A percentile compares a stretch with the other conserved stretches of the same genome.
phyloP scores from a whole-genome alignment of 2,329 filamentous ascomycete genomes.

The Hortaea werneckii region DNA sequence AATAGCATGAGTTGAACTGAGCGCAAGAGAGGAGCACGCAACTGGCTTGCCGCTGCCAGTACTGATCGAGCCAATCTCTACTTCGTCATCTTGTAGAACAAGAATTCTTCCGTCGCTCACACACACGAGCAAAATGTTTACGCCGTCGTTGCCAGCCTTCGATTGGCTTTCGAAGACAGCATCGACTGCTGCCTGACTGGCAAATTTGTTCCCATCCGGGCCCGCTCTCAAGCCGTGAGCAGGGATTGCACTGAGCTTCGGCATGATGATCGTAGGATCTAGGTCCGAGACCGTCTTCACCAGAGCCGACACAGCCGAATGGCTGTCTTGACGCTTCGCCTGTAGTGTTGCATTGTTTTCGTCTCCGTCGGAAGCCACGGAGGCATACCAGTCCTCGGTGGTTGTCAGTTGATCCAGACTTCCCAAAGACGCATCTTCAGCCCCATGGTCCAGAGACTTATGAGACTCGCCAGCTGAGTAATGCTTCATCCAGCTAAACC shows the following conservation, averaged over 20 bases:
- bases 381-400: constrained; percentile 17
- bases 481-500: constrained; percentile 18
- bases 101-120: constrained; percentile 11
- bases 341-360: background rate
- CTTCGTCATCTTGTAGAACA: constrained; percentile 21
- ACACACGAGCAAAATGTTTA: constrained; percentile 15
- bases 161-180: constrained; percentile 12
- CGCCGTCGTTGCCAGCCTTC: background rate
- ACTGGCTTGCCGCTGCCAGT: constrained; percentile 7
- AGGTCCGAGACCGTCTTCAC: constrained; percentile 63
- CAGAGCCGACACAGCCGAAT: constrained; percentile 29
- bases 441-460: constrained; percentile 9
- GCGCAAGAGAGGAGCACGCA: constrained; percentile 60
- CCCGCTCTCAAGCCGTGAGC: constrained; percentile 40
- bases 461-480: constrained; percentile 11
- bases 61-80: constrained; percentile 17
- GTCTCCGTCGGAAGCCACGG: background rate
- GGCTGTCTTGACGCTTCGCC: background rate
- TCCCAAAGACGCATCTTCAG: constrained; percentile 8
- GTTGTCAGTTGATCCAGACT: background rate
- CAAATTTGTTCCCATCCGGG: constrained; percentile 17
- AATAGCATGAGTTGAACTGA: constrained; percentile 66
- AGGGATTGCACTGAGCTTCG: constrained; percentile 47
- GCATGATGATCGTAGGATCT: constrained; percentile 65
- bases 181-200: constrained; percentile 16